These are phyloP conservation scores for Calocybe gambosa DNA, from an alignment of 1,284 basidiomycete genomes.

Conservation along the genomic window DNA sequence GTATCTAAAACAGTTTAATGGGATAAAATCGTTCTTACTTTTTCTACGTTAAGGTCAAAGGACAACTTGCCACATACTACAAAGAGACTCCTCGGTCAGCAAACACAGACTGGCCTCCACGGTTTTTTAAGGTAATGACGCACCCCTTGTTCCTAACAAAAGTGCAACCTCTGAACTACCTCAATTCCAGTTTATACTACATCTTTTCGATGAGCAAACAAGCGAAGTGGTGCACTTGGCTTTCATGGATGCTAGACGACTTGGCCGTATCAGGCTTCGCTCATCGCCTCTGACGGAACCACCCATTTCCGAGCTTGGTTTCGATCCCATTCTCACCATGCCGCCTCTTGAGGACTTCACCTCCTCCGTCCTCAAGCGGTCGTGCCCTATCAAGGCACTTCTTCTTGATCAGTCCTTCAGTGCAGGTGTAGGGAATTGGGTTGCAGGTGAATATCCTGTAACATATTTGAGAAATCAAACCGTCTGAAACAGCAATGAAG, in stretches of 20 bases:
- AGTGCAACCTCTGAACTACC: not conserved
- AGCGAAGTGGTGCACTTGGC: constrained; percentile 42
- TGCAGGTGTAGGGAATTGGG: constrained; percentile 83
- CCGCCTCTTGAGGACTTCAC: constrained; percentile 56
- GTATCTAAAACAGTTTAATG: constrained; percentile 26
- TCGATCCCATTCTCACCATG: constrained; percentile 76
- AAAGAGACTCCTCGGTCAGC: constrained; percentile 45
- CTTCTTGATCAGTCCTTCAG: constrained; percentile 79
- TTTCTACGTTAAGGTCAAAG: constrained; percentile 48
- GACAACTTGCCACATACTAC: constrained; percentile 59
- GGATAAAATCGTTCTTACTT: not conserved
- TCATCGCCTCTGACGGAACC: constrained; percentile 55
- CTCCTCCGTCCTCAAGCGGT: constrained; percentile 44
- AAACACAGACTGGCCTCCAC: constrained; percentile 68
- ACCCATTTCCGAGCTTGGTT: constrained; percentile 67
- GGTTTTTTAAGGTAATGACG: constrained; percentile 56
- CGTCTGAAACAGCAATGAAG: constrained; percentile 25
- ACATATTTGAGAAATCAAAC: not conserved
- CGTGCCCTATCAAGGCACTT: constrained; percentile 73
- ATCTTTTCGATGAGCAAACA: constrained; percentile 33
- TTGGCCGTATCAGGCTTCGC: constrained; percentile 68
- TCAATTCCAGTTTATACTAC: constrained; percentile 52
- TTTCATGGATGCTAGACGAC: constrained; percentile 64
- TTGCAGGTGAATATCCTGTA: constrained; percentile 49
- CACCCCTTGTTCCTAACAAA: not conserved